A percentile compares a stretch with the other conserved stretches of the same genome.
Conservation (phyloP, 2,329 filamentous ascomycete species). For the Reticulascus tulasneorum region DNA sequence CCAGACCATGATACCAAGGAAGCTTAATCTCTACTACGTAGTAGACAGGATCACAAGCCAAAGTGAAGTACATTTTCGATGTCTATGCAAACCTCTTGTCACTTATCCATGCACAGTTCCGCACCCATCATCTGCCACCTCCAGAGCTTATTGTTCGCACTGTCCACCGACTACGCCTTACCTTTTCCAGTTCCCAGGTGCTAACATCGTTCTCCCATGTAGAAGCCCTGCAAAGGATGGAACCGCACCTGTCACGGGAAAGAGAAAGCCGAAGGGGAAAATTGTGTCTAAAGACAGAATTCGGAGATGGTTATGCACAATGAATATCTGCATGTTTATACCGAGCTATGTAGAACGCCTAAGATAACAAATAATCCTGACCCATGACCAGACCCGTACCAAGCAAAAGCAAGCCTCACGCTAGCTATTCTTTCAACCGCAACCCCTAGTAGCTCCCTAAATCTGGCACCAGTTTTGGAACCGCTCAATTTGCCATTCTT, state of each 20-base stretch:
- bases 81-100: conserved; percentile 27
- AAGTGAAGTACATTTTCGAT: conserved; percentile 19
- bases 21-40: conserved; percentile 14
- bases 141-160: conserved; percentile 27
- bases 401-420: no score
- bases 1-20: conserved; percentile 28
- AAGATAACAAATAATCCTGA: no score
- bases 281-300: conserved; percentile 8
- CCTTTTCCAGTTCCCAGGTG: conserved; percentile 25
- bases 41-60: neutral
- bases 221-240: conserved; percentile 26
- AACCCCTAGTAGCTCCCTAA: no score
- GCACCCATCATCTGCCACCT: conserved; percentile 25
- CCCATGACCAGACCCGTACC: no score
- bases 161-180: conserved; percentile 24
- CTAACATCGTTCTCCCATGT: conserved; percentile 25
- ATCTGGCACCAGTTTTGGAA: no score
- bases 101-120: conserved; percentile 26
- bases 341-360: no score
- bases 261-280: conserved; percentile 21
- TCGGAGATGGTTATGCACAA: no score
- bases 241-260: conserved; percentile 20
- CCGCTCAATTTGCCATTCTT: no score
- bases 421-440: no score
- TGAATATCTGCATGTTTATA: no score